These are phyloP conservation scores for Astrothelium macrocarpum DNA, from an alignment of 495 filamentous ascomycete genomes.

Conservation along the genomic window DNA sequence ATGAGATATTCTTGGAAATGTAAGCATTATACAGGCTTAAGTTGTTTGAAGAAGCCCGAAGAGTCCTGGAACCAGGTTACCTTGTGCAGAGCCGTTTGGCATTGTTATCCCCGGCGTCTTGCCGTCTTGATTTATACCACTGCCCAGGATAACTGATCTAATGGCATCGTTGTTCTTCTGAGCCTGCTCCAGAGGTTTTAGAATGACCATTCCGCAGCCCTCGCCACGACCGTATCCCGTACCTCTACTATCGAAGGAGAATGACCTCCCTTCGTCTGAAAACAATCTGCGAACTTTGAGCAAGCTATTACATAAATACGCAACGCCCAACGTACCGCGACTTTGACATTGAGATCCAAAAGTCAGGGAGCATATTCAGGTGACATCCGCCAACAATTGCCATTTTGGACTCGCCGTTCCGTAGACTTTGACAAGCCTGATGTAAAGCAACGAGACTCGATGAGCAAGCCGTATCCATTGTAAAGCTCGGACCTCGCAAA, in stretches of 20 bases:
- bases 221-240: conserved; percentile 37
- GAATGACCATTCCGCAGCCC: conserved; percentile 27
- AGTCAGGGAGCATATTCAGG: neutral
- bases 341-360: neutral
- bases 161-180: neutral
- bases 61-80: neutral
- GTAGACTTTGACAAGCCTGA: conserved; percentile 3
- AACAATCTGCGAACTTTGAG: neutral
- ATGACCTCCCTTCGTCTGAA: neutral
- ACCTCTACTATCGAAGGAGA: conserved; percentile 7
- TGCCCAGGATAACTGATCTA: neutral
- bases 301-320: neutral
- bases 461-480: conserved; percentile 47
- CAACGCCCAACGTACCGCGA: neutral
- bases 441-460: conserved; percentile 17
- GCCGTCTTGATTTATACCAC: neutral
- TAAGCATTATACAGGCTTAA: neutral
- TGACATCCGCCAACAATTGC: neutral
- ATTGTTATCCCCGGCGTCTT: neutral
- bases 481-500: conserved; percentile 39
- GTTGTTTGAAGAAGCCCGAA: neutral
- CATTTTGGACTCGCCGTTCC: conserved; percentile 2
- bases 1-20: neutral
- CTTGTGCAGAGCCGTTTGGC: neutral
- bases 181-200: conserved; percentile 12